Evolutionary conservation across 2,329 filamentous ascomycete species (phyloP).

Genomic region (Alternaria viburni): DNA sequence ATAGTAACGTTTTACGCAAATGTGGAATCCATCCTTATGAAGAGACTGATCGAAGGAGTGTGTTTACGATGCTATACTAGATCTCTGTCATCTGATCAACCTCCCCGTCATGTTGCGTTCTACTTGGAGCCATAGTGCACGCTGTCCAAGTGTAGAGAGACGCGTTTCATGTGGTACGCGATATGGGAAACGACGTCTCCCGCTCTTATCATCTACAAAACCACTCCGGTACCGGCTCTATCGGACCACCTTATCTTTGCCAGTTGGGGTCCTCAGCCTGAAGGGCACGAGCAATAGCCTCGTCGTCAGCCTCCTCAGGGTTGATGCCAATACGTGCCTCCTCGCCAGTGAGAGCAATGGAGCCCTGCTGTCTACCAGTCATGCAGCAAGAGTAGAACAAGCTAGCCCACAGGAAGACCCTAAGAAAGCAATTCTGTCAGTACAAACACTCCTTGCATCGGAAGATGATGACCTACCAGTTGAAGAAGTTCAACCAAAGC

Average conservation of each 20-base stretch:
- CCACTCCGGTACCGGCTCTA: not conserved
- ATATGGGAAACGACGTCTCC: too few relatives aligned
- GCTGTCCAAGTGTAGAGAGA: not conserved
- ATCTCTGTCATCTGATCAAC: not conserved
- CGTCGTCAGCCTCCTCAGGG: slow-evolving; percentile 19
- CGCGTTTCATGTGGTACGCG: too few relatives aligned
- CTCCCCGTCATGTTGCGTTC: too few relatives aligned
- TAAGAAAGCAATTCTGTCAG: not conserved
- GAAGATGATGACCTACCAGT: slow-evolving; percentile 23
- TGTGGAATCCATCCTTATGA: not conserved
- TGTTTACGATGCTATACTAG: not conserved
- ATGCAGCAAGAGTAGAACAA: slow-evolving; percentile 38
- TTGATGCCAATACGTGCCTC: slow-evolving; percentile 23
- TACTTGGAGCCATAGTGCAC: not conserved
- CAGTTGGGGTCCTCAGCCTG: slow-evolving; percentile 30
- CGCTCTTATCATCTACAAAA: not conserved
- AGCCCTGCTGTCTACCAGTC: slow-evolving; percentile 24
- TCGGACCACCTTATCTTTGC: slow-evolving; percentile 7
- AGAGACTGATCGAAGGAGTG: not conserved
- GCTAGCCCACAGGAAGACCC: slow-evolving; percentile 34
- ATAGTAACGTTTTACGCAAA: not conserved
- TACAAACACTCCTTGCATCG: not conserved
- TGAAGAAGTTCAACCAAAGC: slow-evolving; percentile 31
- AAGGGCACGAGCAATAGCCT: slow-evolving; percentile 24
- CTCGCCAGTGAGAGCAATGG: slow-evolving; percentile 30